phyloP scores from a whole-genome alignment of 345 rosid genomes.

The Populus pruinosa region DNA sequence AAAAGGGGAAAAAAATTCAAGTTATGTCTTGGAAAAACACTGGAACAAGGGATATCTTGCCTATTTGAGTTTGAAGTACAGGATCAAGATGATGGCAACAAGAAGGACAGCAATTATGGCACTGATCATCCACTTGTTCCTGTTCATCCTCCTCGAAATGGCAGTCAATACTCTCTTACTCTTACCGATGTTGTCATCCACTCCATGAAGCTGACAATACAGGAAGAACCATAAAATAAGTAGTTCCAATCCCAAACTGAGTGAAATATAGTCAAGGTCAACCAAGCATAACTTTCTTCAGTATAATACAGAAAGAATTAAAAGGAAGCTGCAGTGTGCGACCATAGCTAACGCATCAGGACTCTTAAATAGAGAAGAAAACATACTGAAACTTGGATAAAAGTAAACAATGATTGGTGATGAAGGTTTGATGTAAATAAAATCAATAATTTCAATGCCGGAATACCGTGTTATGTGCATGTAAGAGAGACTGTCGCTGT shows the following conservation, averaged over 20 bases:
- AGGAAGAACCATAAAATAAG: constrained; percentile 9
- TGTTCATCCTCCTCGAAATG: constrained; percentile 79
- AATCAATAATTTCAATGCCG: neutral
- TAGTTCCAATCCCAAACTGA: neutral
- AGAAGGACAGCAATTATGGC: constrained; percentile 50
- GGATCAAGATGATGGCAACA: constrained; percentile 46
- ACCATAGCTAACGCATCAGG: neutral
- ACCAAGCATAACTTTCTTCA: neutral
- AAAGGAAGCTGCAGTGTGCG: neutral
- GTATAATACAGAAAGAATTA: neutral
- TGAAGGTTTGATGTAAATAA: neutral
- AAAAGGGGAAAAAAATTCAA: neutral
- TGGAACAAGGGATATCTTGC: neutral
- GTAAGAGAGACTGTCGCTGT: constrained; percentile 84
- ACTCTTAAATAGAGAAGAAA: neutral
- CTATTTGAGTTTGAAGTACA: constrained; percentile 70
- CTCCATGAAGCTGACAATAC: constrained; percentile 73
- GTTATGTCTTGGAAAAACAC: neutral
- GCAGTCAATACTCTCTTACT: constrained; percentile 76
- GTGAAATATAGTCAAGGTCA: neutral
- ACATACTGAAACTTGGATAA: neutral
- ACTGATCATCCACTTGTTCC: constrained; percentile 85
- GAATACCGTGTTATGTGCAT: constrained; percentile 63
- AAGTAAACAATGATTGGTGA: neutral
- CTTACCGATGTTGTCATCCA: constrained; percentile 77